phyloP scores from a whole-genome alignment of 306 rosid genomes.

The Acmispon strigosus region DNA sequence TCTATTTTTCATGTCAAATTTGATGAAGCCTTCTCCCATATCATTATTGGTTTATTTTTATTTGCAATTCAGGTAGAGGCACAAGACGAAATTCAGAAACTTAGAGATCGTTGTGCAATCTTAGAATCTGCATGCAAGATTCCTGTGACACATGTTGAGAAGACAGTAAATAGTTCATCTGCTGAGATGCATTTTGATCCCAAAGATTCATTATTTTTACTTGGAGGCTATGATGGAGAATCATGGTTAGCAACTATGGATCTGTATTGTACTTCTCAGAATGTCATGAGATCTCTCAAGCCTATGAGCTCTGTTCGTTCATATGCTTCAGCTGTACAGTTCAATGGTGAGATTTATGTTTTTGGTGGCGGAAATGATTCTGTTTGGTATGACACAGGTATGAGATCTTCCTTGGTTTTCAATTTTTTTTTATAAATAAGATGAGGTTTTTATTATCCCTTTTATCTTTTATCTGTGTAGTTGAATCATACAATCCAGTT shows the following conservation, averaged over 20 bases:
- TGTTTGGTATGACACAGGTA: conserved; percentile 82
- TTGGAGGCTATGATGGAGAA: conserved; percentile 68
- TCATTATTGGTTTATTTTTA: conserved; percentile 12
- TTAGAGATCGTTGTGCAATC: conserved; percentile 33
- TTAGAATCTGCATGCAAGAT: conserved; percentile 35
- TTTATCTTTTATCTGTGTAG: conserved; percentile 36
- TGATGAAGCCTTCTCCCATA: background rate
- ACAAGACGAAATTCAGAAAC: conserved; percentile 47
- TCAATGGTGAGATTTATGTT: conserved; percentile 54
- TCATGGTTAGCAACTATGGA: conserved; percentile 50
- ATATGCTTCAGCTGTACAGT: conserved; percentile 52
- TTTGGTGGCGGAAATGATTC: conserved; percentile 70
- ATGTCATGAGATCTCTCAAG: conserved; percentile 43
- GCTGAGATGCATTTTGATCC: conserved; percentile 39
- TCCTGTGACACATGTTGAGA: conserved; percentile 24
- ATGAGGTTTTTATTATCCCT: background rate
- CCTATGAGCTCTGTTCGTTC: conserved; percentile 66
- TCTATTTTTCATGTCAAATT: background rate
- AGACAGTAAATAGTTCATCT: conserved; percentile 24
- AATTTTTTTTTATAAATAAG: background rate
- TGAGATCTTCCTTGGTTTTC: conserved; percentile 5
- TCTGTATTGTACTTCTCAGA: conserved; percentile 48
- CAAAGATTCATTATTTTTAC: conserved; percentile 52
- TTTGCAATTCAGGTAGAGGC: conserved; percentile 46
- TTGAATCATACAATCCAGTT: conserved; percentile 57